phyloP scores from a whole-genome alignment of 305 asterid genomes.

The Solanum hybrid region DNA sequence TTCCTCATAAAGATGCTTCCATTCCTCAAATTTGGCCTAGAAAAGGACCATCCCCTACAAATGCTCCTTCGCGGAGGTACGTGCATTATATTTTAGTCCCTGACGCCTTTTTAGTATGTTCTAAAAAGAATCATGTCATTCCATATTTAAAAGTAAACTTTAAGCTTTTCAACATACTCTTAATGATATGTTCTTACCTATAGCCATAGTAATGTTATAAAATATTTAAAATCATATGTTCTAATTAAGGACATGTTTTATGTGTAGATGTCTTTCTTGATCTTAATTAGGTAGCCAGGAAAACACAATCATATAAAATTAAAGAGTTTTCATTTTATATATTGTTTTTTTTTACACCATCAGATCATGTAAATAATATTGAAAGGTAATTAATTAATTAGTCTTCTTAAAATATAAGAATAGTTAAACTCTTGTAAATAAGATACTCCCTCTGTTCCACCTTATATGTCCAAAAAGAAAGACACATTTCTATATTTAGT shows the following conservation, averaged over 20 bases:
- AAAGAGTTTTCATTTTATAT: background rate
- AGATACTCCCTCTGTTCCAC: background rate
- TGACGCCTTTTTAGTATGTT: background rate
- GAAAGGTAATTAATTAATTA: background rate
- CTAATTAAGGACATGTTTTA: background rate
- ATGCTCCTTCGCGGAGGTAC: constrained; percentile 42
- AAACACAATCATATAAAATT: background rate
- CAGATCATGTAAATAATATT: background rate
- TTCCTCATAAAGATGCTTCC: constrained; percentile 80
- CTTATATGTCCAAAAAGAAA: too few relatives aligned
- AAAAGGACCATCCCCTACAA: constrained; percentile 31
- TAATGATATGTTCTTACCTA: background rate
- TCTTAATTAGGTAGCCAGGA: background rate
- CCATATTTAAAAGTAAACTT: background rate
- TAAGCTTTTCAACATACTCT: background rate
- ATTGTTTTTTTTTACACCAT: background rate
- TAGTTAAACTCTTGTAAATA: background rate
- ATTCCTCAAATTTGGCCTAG: constrained; percentile 96
- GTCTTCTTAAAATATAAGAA: background rate
- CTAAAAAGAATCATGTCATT: background rate
- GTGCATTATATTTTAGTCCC: constrained; percentile 5
- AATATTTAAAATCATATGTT: background rate
- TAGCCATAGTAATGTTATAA: background rate
- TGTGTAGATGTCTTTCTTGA: background rate
- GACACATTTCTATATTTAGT: too few relatives aligned